These are phyloP conservation scores for Solanum etuberosum DNA, from an alignment of 257 asterid species.

Conservation along the genomic window DNA sequence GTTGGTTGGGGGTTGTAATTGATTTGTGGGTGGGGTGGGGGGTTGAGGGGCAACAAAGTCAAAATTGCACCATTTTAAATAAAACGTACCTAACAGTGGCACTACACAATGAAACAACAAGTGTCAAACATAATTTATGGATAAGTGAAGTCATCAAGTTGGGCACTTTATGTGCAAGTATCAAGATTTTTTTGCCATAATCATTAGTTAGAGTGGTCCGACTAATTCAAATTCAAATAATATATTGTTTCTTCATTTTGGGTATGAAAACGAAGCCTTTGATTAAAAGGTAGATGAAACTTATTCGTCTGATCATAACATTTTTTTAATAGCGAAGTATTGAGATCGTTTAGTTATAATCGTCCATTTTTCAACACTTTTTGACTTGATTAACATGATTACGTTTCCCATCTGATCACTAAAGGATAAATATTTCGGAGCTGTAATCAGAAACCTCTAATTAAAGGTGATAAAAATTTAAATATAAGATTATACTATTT, in stretches of 20 bases:
- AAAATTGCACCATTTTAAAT: neutral
- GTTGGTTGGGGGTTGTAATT: neutral
- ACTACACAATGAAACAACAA: neutral
- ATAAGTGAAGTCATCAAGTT: neutral
- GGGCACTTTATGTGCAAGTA: neutral
- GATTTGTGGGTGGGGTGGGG: neutral
- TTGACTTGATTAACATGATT: neutral
- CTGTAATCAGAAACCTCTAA: neutral
- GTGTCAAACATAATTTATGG: neutral
- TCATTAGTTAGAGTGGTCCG: neutral
- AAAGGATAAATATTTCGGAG: neutral
- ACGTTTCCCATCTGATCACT: neutral
- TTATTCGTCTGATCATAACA: neutral
- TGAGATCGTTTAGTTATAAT: neutral
- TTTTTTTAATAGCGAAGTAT: neutral
- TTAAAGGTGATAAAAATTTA: neutral
- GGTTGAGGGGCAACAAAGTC: neutral
- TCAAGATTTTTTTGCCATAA: neutral
- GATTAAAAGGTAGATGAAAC: neutral
- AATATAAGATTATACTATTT: neutral
- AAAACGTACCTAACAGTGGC: neutral
- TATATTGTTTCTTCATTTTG: too few relatives aligned
- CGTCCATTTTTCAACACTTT: fast-evolving
- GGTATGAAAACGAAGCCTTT: neutral
- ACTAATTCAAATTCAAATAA: neutral